phyloP scores from a whole-genome alignment of 139 green algal species.

The Tetradesmus lagerheimii region DNA sequence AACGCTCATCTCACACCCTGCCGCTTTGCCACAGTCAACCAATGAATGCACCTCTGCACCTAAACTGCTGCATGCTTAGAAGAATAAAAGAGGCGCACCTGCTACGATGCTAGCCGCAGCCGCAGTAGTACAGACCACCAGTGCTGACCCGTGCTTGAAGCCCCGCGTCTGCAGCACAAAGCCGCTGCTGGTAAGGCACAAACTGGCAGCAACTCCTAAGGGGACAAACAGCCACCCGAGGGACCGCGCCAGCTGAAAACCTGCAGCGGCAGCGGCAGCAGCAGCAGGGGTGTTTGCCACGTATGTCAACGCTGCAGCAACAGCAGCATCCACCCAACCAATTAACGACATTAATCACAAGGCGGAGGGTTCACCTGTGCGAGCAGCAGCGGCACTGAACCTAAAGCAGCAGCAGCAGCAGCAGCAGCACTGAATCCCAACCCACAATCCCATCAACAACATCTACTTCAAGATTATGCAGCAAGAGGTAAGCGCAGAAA shows the following conservation, averaged over 20 bases:
- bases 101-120: constrained; percentile 61
- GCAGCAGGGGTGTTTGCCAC: not conserved
- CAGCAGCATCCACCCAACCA: not conserved
- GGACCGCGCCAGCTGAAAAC: constrained; percentile 71
- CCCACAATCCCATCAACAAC: no score
- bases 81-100: not conserved
- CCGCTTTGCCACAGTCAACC: no score
- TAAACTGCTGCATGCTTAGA: no score
- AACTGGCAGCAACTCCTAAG: constrained; percentile 69
- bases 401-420: not conserved
- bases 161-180: constrained; percentile 84
- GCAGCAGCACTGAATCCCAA: not conserved
- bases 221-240: constrained; percentile 62
- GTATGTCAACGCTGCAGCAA: not conserved
- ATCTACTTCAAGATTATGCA: no score
- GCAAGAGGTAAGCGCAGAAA: no score
- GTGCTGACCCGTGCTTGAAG: constrained; percentile 86
- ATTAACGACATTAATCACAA: no score
- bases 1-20: no score
- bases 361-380: constrained; percentile 54
- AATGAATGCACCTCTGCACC: no score
- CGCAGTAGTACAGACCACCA: constrained; percentile 84
- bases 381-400: not conserved
- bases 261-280: not conserved
- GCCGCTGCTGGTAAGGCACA: constrained; percentile 74